These are phyloP conservation scores for Didymella sp. DNA, from an alignment of 2,329 filamentous ascomycete species.

Conservation along the genomic window DNA sequence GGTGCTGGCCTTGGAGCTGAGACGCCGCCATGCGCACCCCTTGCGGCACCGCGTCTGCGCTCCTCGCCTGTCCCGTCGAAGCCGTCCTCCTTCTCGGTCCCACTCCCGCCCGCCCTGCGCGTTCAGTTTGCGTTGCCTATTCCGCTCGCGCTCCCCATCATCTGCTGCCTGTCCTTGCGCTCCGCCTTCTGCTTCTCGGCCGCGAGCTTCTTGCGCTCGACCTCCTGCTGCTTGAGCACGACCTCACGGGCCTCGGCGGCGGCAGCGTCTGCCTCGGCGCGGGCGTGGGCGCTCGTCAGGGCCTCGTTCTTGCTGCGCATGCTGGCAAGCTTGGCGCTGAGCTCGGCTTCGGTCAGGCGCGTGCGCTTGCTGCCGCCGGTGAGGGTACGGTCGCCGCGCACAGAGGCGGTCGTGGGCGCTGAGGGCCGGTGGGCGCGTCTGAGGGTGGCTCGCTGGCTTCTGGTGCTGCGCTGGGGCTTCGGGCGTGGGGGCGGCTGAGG, in stretches of 20 bases:
- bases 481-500: slow-evolving; percentile 17
- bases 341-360: slow-evolving; percentile 67
- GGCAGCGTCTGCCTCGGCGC: slow-evolving; percentile 72
- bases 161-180: slow-evolving; percentile 60
- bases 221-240: slow-evolving; percentile 59
- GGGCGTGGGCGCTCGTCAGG: slow-evolving; percentile 65
- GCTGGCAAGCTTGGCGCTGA: slow-evolving; percentile 65
- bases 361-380: slow-evolving; percentile 44
- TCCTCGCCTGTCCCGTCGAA: slow-evolving; percentile 53
- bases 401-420: slow-evolving; percentile 34
- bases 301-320: slow-evolving; percentile 68
- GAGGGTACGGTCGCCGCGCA: slow-evolving; percentile 44
- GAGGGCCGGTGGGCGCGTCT: slow-evolving; percentile 32
- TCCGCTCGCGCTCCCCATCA: slow-evolving; percentile 70
- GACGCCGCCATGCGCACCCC: slow-evolving; percentile 62
- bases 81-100: slow-evolving; percentile 69
- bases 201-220: slow-evolving; percentile 48
- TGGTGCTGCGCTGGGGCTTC: slow-evolving; percentile 23
- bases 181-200: slow-evolving; percentile 55
- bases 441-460: slow-evolving; percentile 23
- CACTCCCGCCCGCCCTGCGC: slow-evolving; percentile 66
- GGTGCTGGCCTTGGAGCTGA: slow-evolving; percentile 43
- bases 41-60: slow-evolving; percentile 53
- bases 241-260: slow-evolving; percentile 70
- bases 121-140: slow-evolving; percentile 65